Evolutionary conservation across 1,284 basidiomycete species (phyloP).

Genomic region (Chondrostereum purpureum): DNA sequence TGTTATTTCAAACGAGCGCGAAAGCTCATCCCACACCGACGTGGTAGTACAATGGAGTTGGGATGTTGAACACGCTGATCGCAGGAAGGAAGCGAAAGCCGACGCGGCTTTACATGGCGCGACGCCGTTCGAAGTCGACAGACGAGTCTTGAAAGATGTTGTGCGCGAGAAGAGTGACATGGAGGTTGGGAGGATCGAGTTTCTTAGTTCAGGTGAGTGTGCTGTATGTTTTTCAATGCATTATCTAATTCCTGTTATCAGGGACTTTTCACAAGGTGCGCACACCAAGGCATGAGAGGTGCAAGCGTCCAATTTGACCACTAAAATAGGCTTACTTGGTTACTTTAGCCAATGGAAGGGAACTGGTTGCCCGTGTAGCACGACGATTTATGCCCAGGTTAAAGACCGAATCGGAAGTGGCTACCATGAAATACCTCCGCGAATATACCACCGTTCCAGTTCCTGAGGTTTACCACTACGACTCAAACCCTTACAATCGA

Average conservation of each 20-base stretch:
- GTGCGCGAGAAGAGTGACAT: constrained; percentile 60
- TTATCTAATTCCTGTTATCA: constrained; percentile 19
- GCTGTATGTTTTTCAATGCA: too few relatives aligned
- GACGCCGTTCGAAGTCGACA: constrained; percentile 65
- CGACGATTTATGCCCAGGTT: constrained; percentile 76
- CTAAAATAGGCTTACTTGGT: constrained; percentile 64
- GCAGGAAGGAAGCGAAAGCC: constrained; percentile 50
- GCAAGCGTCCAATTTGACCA: constrained; percentile 5
- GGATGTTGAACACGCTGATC: constrained; percentile 59
- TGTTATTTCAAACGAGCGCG: background rate
- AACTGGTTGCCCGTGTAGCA: constrained; percentile 70
- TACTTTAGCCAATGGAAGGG: constrained; percentile 51
- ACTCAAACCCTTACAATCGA: constrained; percentile 75
- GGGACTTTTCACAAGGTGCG: constrained; percentile 73
- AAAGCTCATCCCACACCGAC: background rate
- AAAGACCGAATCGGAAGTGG: constrained; percentile 79
- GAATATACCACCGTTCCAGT: constrained; percentile 64
- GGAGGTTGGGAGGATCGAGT: constrained; percentile 62
- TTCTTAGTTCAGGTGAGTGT: constrained; percentile 64
- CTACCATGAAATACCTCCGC: constrained; percentile 71
- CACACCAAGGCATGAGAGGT: constrained; percentile 7
- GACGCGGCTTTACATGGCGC: constrained; percentile 53
- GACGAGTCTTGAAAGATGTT: constrained; percentile 64
- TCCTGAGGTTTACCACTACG: constrained; percentile 65
- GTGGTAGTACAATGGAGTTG: constrained; percentile 53